Percentiles rank a stretch among this genome's conserved stretches.
Evolutionary conservation across 2,329 filamentous ascomycete species (phyloP).

Genomic region (Pseudocercospora fijiensis): DNA sequence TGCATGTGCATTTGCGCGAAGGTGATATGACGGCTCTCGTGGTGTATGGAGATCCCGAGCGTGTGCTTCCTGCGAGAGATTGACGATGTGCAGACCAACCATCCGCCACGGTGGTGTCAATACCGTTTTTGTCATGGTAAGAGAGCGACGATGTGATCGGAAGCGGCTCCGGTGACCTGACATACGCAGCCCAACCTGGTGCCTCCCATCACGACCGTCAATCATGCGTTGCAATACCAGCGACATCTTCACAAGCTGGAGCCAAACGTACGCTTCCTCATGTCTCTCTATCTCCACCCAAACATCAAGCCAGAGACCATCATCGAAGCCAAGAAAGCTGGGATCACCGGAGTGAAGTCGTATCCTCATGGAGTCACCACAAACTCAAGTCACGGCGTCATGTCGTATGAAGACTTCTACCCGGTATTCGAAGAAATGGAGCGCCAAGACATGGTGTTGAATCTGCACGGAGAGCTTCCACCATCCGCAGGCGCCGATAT

Average conservation of each 20-base stretch:
- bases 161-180: not conserved
- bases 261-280: slow-evolving; percentile 52
- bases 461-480: slow-evolving; percentile 89
- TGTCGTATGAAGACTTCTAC: slow-evolving; percentile 69
- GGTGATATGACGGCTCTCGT: slow-evolving; percentile 54
- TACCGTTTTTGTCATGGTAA: slow-evolving; percentile 56
- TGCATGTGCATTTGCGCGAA: slow-evolving; percentile 54
- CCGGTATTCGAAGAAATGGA: slow-evolving; percentile 90
- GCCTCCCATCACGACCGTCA: slow-evolving; percentile 51
- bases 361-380: slow-evolving; percentile 61
- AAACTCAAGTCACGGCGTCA: slow-evolving; percentile 65
- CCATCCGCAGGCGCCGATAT: slow-evolving; percentile 46
- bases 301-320: slow-evolving; percentile 57
- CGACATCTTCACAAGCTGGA: slow-evolving; percentile 46
- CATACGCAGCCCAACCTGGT: slow-evolving; percentile 50
- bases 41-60: slow-evolving; percentile 26
- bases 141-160: slow-evolving; percentile 13
- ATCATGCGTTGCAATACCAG: slow-evolving; percentile 49
- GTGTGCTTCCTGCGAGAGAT: not conserved
- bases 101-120: slow-evolving; percentile 54
- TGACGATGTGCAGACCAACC: slow-evolving; percentile 41
- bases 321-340: slow-evolving; percentile 67
- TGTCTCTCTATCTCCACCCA: slow-evolving; percentile 54
- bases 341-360: slow-evolving; percentile 70
- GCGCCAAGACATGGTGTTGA: slow-evolving; percentile 75